Conservation (phyloP, 2,329 filamentous ascomycete genomes). For the Pyrenophora seminiperda region DNA sequence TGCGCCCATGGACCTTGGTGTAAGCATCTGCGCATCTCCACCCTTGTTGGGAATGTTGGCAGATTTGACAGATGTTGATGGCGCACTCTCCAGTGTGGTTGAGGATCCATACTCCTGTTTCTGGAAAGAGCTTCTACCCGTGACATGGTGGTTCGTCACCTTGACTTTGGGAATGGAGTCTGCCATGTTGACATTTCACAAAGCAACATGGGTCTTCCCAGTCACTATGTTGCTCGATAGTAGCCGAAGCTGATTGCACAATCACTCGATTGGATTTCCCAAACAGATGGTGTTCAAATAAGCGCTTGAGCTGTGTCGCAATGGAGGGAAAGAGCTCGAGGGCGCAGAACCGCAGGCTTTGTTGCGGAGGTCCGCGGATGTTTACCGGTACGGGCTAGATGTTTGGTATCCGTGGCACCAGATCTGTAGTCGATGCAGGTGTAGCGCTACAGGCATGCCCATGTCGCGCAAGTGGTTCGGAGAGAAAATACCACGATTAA, state of each 20-base stretch:
- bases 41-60: neutral
- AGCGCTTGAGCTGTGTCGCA: neutral
- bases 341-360: neutral
- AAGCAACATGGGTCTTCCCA: constrained; percentile 21
- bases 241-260: neutral
- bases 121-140: constrained; percentile 36
- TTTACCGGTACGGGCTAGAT: constrained; percentile 16
- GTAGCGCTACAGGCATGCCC: constrained; percentile 5
- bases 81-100: constrained; percentile 35
- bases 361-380: constrained; percentile 23
- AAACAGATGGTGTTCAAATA: neutral
- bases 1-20: constrained; percentile 23
- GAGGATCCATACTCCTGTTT: constrained; percentile 33
- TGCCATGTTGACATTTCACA: constrained; percentile 37
- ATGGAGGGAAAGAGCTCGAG: neutral
- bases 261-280: neutral
- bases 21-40: constrained; percentile 20
- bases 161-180: constrained; percentile 52
- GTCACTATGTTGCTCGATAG: neutral
- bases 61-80: neutral
- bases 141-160: constrained; percentile 51
- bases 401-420: constrained; percentile 14
- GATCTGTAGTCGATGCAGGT: constrained; percentile 7
- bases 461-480: constrained; percentile 6
- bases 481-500: neutral